Evolutionary conservation across 306 rosid genomes (phyloP).

Genomic region (Hippophae rhamnoides): DNA sequence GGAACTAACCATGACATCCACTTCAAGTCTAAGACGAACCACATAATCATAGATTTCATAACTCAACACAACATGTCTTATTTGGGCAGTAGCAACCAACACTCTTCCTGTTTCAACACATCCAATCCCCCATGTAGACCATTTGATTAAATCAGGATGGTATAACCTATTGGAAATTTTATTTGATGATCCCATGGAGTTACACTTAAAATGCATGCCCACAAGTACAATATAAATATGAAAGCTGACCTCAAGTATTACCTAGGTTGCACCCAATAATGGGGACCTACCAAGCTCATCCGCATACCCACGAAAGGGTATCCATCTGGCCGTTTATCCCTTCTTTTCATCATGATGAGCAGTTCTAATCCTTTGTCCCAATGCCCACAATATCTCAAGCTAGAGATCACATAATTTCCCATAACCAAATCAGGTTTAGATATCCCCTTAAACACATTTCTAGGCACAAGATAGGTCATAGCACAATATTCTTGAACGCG

Average conservation of each 20-base stretch:
- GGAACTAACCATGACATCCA: slow-evolving; percentile 60
- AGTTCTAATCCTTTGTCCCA: no score
- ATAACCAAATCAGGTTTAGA: no score
- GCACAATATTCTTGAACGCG: no score
- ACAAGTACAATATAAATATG: slow-evolving; percentile 63
- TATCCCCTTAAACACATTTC: no score
- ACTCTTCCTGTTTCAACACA: slow-evolving; percentile 54
- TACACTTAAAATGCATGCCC: slow-evolving; percentile 70
- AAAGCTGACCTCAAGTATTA: slow-evolving; percentile 52
- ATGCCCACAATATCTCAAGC: no score
- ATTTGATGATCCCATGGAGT: slow-evolving; percentile 49
- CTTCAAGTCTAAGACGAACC: slow-evolving; percentile 57
- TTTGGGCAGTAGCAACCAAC: slow-evolving; percentile 61
- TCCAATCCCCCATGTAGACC: slow-evolving; percentile 80
- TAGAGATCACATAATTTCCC: no score
- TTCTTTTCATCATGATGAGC: slow-evolving; percentile 23
- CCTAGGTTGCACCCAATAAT: slow-evolving; percentile 42
- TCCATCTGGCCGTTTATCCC: slow-evolving; percentile 52
- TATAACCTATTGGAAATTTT: slow-evolving; percentile 42
- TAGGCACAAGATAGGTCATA: no score
- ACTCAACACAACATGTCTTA: slow-evolving; percentile 42
- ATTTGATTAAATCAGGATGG: slow-evolving; percentile 68
- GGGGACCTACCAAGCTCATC: slow-evolving; percentile 36
- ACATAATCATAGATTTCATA: slow-evolving; percentile 59
- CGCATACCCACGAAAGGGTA: slow-evolving; percentile 63